Evolutionary conservation across 2,329 filamentous ascomycete species (phyloP), one percentile per base, ranked within the genome.

Genomic region (Neonectria ditissima): DNA sequence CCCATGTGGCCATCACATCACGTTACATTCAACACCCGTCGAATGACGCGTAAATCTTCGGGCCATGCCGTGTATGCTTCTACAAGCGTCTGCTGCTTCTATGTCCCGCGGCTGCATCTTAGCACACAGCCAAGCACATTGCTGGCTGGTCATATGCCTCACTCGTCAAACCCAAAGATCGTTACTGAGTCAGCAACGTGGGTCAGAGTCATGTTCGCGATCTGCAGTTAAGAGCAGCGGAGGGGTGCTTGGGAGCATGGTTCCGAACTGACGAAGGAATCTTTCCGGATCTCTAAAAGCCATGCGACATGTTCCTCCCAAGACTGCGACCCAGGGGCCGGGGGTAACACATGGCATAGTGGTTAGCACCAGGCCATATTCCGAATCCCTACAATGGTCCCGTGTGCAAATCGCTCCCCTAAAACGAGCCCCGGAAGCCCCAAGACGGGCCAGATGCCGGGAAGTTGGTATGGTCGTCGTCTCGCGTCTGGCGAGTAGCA

Each of bases 271-370:
- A 64, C 67, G 61, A 34, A 51, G 37, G 16, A 53, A 28, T 30
- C 57, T 66, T 73, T 56, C 59, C 63, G 55, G 64, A 64, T 70
- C 65, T 63, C n/a, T 59, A 53, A 52, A 56, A 62, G 59, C 55
- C 48, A 43, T 66, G 56, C 65, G 57, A 60, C 51, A 60, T 34
- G 39, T 60, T 62, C 10, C 45, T 59, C 66, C 51, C 52, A 61
- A 59, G 48, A 61, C 54, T 54, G 61, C 65, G 69, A 69, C 69
- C 66, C 57, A 68, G 37, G 63, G 63, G 62, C 64, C 62, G 67
- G 67, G 68, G 62, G 65, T 69, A 61, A 54, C 65, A 71, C 68
- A 73, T 68, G 71, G 71, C 63, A 68, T 59, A 55, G 65, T 55
- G 58, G 59, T 65, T 68, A 67, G 52, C 63, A 70, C 58, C 59